A percentile compares a stretch with the other conserved stretches of the same genome.
Conservation (phyloP, 192 early-diverging fungal species). For the Backusella luteola region DNA sequence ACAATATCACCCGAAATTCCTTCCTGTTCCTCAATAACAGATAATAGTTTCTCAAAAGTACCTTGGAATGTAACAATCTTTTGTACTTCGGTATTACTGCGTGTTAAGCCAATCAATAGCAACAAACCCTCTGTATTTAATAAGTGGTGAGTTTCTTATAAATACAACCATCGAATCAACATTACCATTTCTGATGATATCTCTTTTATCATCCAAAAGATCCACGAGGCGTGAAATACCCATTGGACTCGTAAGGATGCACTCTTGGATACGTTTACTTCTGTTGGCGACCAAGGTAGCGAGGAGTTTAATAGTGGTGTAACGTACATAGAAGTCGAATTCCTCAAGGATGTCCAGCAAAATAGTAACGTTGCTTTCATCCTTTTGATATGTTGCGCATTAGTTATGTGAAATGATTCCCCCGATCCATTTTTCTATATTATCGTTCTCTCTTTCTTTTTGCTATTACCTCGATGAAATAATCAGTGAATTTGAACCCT, state of each 20-base stretch:
- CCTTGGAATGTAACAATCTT: slow-evolving; percentile 99
- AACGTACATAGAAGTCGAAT: slow-evolving; percentile 94
- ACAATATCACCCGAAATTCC: slow-evolving; percentile 92
- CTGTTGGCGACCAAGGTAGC: slow-evolving; percentile 66
- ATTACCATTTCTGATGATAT: slow-evolving; percentile 93
- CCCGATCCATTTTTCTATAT: background rate
- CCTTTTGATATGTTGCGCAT: slow-evolving; percentile 40
- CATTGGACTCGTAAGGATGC: slow-evolving; percentile 82
- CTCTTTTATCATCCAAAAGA: slow-evolving; percentile 87
- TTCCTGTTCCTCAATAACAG: slow-evolving; percentile 87
- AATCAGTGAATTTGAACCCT: slow-evolving; percentile 38
- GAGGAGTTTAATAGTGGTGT: slow-evolving; percentile 85
- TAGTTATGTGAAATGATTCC: background rate
- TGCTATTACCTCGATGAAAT: slow-evolving; percentile 37
- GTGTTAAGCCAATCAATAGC: slow-evolving; percentile 88
- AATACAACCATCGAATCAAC: background rate
- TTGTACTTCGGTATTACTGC: slow-evolving; percentile 93
- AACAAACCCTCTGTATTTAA: slow-evolving; percentile 77
- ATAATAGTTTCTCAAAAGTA: slow-evolving; percentile 91
- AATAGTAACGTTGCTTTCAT: slow-evolving; percentile 68
- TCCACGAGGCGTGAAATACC: slow-evolving; percentile 89
- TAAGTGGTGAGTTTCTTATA: background rate
- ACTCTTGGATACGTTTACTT: slow-evolving; percentile 70
- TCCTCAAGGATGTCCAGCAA: slow-evolving; percentile 89
- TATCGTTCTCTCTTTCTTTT: background rate